These are phyloP conservation scores for Phytophthora europaea DNA, from an alignment of 352 stramenopile genomes.

Conservation along the genomic window DNA sequence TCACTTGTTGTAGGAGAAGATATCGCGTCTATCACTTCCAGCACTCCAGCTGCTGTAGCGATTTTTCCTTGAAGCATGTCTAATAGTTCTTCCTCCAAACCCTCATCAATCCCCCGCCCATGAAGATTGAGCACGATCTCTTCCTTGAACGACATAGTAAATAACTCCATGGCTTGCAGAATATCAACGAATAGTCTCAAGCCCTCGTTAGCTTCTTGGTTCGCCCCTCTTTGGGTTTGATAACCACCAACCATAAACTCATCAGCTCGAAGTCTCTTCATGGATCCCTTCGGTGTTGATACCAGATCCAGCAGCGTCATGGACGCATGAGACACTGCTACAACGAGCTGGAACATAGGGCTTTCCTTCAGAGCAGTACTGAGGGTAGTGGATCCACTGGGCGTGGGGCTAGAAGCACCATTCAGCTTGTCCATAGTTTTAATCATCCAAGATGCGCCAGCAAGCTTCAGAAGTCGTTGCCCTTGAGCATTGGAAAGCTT, in stretches of 20 bases:
- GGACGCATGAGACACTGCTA: constrained; percentile 33
- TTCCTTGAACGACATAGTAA: constrained; percentile 43
- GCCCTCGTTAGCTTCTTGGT: constrained; percentile 10
- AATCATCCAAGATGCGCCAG: constrained; percentile 58
- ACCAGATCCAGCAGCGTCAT: constrained; percentile 53
- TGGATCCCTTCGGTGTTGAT: constrained; percentile 58
- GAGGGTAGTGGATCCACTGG: background rate
- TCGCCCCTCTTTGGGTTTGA: constrained; percentile 7
- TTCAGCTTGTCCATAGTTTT: constrained; percentile 24
- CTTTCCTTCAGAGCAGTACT: background rate
- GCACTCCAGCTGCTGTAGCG: constrained; percentile 5
- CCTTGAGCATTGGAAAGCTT: constrained; percentile 74
- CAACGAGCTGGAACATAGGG: constrained; percentile 24
- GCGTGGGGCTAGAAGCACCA: background rate
- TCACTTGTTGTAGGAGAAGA: constrained; percentile 4
- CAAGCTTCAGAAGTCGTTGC: constrained; percentile 63
- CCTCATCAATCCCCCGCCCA: constrained; percentile 9
- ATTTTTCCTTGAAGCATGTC: constrained; percentile 19
- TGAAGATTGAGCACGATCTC: constrained; percentile 47
- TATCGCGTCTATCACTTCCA: constrained; percentile 9
- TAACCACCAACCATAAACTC: constrained; percentile 31
- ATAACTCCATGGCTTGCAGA: constrained; percentile 36
- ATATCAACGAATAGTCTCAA: constrained; percentile 32
- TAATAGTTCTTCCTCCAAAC: constrained; percentile 8
- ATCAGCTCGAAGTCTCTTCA: constrained; percentile 51